Base-by-base conservation (phyloP, 2,329 filamentous ascomycete genomes). In the Phoma sp. region DNA sequence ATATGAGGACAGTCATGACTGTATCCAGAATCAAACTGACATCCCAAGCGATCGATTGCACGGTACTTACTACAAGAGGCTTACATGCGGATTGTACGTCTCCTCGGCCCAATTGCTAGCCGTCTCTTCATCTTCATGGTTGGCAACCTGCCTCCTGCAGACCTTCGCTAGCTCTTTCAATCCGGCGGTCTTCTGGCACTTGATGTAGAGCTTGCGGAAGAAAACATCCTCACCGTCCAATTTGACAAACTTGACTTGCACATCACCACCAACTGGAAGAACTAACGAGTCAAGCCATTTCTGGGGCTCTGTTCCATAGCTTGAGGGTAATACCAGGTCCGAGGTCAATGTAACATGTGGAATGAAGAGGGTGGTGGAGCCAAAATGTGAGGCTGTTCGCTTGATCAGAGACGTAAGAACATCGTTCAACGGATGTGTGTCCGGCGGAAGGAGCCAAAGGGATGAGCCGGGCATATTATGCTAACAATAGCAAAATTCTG, bases 341-440 rank as follows among this genome's bases (percentile, higher is more conserved):
- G 75, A 74, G 1, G 75, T 78, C 14, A 79, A 57, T 5, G 77
- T 79, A 34, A 79, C 53, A 53, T 79, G 77, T 3, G 77, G 76
- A 43, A 75, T 56, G 64, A 79, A 79, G 11, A 67, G 56, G 37
- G 73, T 58, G 7, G 68, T 61, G n/a, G 74, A 76, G 40, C 59
- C 45, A 60, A 76, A 77, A 42, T 67, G 66, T 37, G 57, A 29
- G 50, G 76, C 61, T 60, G 66, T 67, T 43, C 67, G 34, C 28
- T 64, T 47, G 60, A 79, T 77, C 43, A 77, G 67, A 21, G 59
- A 47, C 5, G 69, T 52, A n/a, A 78, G 60, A 21, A 63, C 29
- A 23, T 61, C 17, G 43, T 68, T 61, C 25, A 77, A 66, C 12
- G 69, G 60, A 34, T 75, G 69, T 10, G 52, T 25, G n/a, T 60